A percentile compares a stretch with the other conserved stretches of the same genome.
phyloP scores from a whole-genome alignment of 805 yeast species.

The Komagataella populi region DNA sequence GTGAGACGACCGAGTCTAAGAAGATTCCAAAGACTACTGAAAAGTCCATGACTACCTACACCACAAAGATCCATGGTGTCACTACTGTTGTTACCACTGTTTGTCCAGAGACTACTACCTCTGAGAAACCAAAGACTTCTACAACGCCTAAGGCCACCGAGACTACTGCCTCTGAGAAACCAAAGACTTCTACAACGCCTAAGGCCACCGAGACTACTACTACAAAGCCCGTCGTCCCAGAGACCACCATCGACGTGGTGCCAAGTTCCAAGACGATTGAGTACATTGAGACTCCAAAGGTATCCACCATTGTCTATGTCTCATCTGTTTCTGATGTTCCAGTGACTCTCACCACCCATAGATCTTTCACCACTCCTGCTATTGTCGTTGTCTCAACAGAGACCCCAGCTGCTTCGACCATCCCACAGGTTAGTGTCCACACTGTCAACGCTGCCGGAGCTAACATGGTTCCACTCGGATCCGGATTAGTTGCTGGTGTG shows the following conservation, averaged over 20 bases:
- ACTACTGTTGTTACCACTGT: slow-evolving; percentile 10
- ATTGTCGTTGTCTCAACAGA: neutral
- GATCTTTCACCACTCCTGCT: slow-evolving; percentile 1
- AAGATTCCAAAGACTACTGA: slow-evolving; percentile 8
- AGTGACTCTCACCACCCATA: slow-evolving; percentile 13
- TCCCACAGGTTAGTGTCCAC: neutral
- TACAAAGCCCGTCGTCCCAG: slow-evolving; percentile 4
- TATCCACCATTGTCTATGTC: slow-evolving; percentile 11
- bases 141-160: slow-evolving; percentile 1
- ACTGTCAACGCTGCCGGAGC: neutral
- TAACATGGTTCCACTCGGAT: neutral
- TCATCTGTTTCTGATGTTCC: slow-evolving; percentile 11
- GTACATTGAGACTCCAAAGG: slow-evolving; percentile 3
- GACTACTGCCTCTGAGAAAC: slow-evolving; percentile 3
- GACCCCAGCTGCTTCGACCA: slow-evolving; percentile 1
- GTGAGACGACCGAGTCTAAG: slow-evolving; percentile 5
- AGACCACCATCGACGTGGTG: slow-evolving; percentile 8
- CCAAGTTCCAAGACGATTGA: slow-evolving; percentile 1
- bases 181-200: slow-evolving; percentile 4
- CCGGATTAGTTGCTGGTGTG: slow-evolving; percentile 1
- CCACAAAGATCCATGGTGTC: slow-evolving; percentile 9
- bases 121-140: slow-evolving; percentile 3
- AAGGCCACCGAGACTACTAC: slow-evolving; percentile 4
- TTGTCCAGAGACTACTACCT: slow-evolving; percentile 3
- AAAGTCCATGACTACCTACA: slow-evolving; percentile 11